Percentiles rank a stretch among this genome's conserved stretches.
phyloP scores from a whole-genome alignment of 129 eudicot species.

The carrot (Daucus carota) region DH1_v3.0 NC_030386.2:22723001-22723500 shows the following conservation, averaged over 20 bases:
- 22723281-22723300: slow-evolving; percentile 81
- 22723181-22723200: not conserved
- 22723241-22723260: slow-evolving; percentile 26
- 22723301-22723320: slow-evolving; percentile 92
- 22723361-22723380: slow-evolving; percentile 86
- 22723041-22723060: no score
- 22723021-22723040: no score
- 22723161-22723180: not conserved
- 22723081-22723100: not conserved
- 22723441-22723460: slow-evolving; percentile 88
- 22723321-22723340: slow-evolving; percentile 95
- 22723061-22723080: no score
- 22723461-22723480: slow-evolving; percentile 85
- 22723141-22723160: not conserved
- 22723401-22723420: slow-evolving; percentile 94
- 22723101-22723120: not conserved
- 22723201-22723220: not conserved
- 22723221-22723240: not conserved
- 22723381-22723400: slow-evolving; percentile 97
- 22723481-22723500: slow-evolving; percentile 86
- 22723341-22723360: slow-evolving; percentile 91
- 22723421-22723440: slow-evolving; percentile 88
- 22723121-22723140: not conserved
- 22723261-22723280: slow-evolving; percentile 32
- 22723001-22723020: no score